phyloP scores from a whole-genome alignment of 176 grass and related monocot species.

The Guadua angustifolia region DNA sequence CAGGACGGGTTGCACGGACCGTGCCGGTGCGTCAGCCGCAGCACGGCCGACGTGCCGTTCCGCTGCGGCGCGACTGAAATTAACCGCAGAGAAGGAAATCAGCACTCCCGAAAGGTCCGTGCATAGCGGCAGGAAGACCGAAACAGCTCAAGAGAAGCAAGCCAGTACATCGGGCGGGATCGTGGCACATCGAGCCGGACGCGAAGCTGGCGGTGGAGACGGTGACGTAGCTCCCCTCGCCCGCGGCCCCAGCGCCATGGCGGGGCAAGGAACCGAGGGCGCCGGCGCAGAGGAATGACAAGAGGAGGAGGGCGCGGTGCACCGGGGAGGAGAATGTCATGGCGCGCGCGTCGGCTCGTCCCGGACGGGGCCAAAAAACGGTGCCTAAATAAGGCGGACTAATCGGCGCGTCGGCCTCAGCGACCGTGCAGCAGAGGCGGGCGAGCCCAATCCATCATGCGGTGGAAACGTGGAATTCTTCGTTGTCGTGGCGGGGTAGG shows the following conservation, averaged over 20 bases:
- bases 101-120: neutral
- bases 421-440: neutral
- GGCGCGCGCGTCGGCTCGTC: neutral
- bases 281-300: slow-evolving; percentile 28
- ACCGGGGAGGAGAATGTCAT: slow-evolving; percentile 31
- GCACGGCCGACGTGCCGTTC: slow-evolving; percentile 38
- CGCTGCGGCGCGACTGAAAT: slow-evolving; percentile 29
- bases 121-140: neutral
- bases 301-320: slow-evolving; percentile 20
- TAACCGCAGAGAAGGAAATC: neutral
- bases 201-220: slow-evolving; percentile 45
- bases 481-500: neutral
- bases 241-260: neutral
- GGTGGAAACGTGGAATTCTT: slow-evolving; percentile 20
- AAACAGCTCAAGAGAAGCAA: neutral
- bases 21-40: slow-evolving; percentile 68
- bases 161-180: slow-evolving; percentile 22
- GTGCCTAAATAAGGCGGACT: slow-evolving; percentile 47
- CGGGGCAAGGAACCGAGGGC: slow-evolving; percentile 10
- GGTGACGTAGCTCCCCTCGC: slow-evolving; percentile 26
- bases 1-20: slow-evolving; percentile 62
- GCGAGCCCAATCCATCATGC: slow-evolving; percentile 3
- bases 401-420: neutral
- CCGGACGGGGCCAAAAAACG: slow-evolving; percentile 2
- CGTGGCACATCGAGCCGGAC: slow-evolving; percentile 24